Percentiles rank a stretch among this genome's conserved stretches.
phyloP scores from a whole-genome alignment of 208 protist genomes.

The Novymonas esmeraldas region DNA sequence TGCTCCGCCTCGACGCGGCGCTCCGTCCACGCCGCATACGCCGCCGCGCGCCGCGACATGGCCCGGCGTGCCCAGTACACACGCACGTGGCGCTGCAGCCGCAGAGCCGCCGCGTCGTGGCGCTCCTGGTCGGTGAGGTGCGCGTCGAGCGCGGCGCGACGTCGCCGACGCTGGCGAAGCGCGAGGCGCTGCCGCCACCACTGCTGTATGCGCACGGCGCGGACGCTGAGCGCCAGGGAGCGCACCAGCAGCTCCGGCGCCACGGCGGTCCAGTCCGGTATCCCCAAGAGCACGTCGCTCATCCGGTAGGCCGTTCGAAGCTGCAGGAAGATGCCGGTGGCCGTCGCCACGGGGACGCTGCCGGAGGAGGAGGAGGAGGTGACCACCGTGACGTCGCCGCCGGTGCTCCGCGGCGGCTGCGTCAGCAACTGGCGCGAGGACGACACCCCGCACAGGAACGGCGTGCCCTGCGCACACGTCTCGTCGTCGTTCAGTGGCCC shows the following conservation, averaged over 20 bases:
- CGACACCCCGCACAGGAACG: too few species aligned
- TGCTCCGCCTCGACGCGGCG: constrained; percentile 26
- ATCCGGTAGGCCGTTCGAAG: constrained; percentile 20
- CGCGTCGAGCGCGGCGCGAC: neutral
- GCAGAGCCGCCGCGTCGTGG: constrained; percentile 28
- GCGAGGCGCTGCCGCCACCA: constrained; percentile 40
- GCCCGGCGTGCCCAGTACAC: constrained; percentile 22
- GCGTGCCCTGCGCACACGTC: too few species aligned
- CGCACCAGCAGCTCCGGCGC: constrained; percentile 17
- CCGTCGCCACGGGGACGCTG: neutral
- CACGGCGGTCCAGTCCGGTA: constrained; percentile 15
- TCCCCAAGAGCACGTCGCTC: neutral
- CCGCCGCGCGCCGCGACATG: constrained; percentile 1
- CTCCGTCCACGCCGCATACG: constrained; percentile 13
- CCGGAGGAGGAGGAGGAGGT: neutral
- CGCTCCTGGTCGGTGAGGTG: constrained; percentile 9
- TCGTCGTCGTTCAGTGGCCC: too few species aligned
- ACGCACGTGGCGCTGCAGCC: constrained; percentile 41
- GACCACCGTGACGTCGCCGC: neutral
- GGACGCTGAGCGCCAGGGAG: constrained; percentile 39
- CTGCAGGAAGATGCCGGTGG: constrained; percentile 1
- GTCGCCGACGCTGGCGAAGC: constrained; percentile 1
- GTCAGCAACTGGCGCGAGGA: too few species aligned
- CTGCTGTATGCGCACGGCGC: constrained; percentile 42
- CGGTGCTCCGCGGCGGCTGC: too few species aligned